Evolutionary conservation across 805 yeast genomes (phyloP).

Genomic region (Monosporozyma unispora): DNA sequence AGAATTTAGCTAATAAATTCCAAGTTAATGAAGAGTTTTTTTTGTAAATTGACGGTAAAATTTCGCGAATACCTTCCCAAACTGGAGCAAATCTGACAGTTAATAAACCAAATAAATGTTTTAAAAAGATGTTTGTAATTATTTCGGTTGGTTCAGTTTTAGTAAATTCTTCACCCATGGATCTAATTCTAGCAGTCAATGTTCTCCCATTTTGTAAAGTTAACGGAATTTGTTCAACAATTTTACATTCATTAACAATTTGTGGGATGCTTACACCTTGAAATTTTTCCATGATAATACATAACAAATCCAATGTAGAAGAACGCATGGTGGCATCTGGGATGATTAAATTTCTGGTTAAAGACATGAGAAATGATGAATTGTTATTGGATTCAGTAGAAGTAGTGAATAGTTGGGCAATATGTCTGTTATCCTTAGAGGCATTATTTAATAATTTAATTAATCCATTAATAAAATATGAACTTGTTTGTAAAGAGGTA

Average conservation of each 20-base stretch:
- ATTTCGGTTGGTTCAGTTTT: constrained; percentile 21
- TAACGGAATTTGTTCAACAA: constrained; percentile 67
- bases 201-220: constrained; percentile 66
- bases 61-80: constrained; percentile 69
- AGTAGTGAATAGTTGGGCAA: not conserved
- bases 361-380: not conserved
- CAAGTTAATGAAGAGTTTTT: constrained; percentile 44
- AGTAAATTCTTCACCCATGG: constrained; percentile 39
- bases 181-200: constrained; percentile 58
- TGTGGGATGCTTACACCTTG: constrained; percentile 30
- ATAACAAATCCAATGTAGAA: constrained; percentile 42
- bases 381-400: not conserved
- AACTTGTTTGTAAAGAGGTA: constrained; percentile 28
- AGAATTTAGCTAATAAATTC: constrained; percentile 38
- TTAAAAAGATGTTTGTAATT: constrained; percentile 25
- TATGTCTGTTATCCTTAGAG: not conserved
- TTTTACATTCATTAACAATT: constrained; percentile 40
- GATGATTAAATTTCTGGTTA: constrained; percentile 34
- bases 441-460: constrained; percentile 11
- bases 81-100: constrained; percentile 73
- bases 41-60: constrained; percentile 39
- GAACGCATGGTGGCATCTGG: constrained; percentile 46
- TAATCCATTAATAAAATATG: constrained; percentile 33
- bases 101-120: constrained; percentile 58
- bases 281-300: constrained; percentile 14